These are phyloP conservation scores for Cordyceps tenuipes DNA, from an alignment of 2,329 filamentous ascomycete genomes.

Conservation along the genomic window DNA sequence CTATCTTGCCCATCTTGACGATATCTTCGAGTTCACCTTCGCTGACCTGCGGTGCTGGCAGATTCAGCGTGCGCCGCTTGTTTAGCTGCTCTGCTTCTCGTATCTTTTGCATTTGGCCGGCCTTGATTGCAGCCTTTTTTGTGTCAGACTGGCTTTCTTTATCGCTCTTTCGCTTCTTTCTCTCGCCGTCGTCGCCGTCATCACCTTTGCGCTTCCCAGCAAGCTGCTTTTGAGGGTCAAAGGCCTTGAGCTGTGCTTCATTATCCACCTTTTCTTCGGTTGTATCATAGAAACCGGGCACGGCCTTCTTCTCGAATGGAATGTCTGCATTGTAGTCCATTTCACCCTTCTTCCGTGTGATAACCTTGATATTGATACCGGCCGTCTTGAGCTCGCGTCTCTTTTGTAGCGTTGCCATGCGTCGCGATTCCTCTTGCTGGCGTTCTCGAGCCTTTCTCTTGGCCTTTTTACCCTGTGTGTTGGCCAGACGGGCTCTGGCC, in stretches of 20 bases:
- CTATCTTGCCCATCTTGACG: constrained; percentile 95
- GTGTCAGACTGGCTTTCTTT: constrained; percentile 72
- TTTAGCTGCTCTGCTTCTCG: constrained; percentile 95
- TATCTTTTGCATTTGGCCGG: constrained; percentile 88
- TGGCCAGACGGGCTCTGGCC: constrained; percentile 88
- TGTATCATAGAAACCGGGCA: constrained; percentile 88
- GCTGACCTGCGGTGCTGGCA: constrained; percentile 85
- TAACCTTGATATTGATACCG: constrained; percentile 95
- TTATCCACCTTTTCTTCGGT: constrained; percentile 72
- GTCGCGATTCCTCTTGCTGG: constrained; percentile 87
- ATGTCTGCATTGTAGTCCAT: constrained; percentile 99
- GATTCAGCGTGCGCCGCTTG: constrained; percentile 73
- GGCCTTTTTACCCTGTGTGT: constrained; percentile 98
- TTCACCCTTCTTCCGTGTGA: constrained; percentile 83
- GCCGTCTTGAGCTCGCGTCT: constrained; percentile 93
- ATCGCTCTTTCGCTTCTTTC: constrained; percentile 82
- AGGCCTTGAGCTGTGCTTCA: constrained; percentile 73
- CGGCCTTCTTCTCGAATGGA: constrained; percentile 88
- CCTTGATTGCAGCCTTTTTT: constrained; percentile 81
- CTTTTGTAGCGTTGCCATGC: constrained; percentile 87
- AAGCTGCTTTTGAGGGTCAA: constrained; percentile 86
- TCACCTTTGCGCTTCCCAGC: constrained; percentile 91
- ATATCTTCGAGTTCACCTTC: constrained; percentile 94
- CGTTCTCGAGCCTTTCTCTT: constrained; percentile 95
- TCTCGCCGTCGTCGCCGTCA: constrained; percentile 72